Conservation (phyloP, 2,329 filamentous ascomycete genomes). For the Pseudodiploospora longispora region DNA sequence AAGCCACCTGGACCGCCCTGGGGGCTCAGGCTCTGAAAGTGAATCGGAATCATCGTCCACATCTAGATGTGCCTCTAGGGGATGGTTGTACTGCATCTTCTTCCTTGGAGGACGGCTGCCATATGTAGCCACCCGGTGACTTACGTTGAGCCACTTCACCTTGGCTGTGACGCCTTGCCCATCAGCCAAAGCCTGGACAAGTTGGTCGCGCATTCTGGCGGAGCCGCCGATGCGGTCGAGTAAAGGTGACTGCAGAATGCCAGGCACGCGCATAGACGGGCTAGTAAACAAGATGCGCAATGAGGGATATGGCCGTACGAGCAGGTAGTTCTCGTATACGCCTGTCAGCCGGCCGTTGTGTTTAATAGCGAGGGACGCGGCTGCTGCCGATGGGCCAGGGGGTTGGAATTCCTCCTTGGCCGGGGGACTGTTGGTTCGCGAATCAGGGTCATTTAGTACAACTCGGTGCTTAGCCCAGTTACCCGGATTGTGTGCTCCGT, state of each 20-base stretch:
- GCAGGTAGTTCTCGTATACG: slow-evolving; percentile 49
- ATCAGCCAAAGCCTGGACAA: slow-evolving; percentile 53
- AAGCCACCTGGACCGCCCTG: slow-evolving; percentile 62
- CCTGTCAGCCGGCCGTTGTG: slow-evolving; percentile 20
- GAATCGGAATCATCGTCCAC: slow-evolving; percentile 8
- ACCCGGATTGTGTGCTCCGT: slow-evolving; percentile 1
- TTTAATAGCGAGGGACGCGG: slow-evolving; percentile 3
- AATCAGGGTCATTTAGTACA: slow-evolving; percentile 8
- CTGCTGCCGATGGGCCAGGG: background rate
- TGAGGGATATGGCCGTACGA: slow-evolving; percentile 57
- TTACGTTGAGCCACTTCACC: slow-evolving; percentile 29
- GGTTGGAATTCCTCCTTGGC: background rate
- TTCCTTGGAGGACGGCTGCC: slow-evolving; percentile 2
- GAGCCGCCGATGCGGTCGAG: slow-evolving; percentile 46
- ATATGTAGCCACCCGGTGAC: slow-evolving; percentile 1
- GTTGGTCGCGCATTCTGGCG: slow-evolving; percentile 36
- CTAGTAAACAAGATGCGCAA: slow-evolving; percentile 62
- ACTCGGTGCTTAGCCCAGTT: slow-evolving; percentile 9
- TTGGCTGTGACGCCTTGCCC: slow-evolving; percentile 68
- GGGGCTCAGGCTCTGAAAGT: slow-evolving; percentile 14
- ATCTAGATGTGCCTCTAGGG: slow-evolving; percentile 47
- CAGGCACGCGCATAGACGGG: slow-evolving; percentile 57
- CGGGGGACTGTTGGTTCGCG: background rate
- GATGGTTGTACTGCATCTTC: slow-evolving; percentile 8
- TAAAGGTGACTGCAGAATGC: slow-evolving; percentile 55